These are phyloP conservation scores for Prosopis cineraria DNA, from an alignment of 306 rosid species.

Conservation along the genomic window DNA sequence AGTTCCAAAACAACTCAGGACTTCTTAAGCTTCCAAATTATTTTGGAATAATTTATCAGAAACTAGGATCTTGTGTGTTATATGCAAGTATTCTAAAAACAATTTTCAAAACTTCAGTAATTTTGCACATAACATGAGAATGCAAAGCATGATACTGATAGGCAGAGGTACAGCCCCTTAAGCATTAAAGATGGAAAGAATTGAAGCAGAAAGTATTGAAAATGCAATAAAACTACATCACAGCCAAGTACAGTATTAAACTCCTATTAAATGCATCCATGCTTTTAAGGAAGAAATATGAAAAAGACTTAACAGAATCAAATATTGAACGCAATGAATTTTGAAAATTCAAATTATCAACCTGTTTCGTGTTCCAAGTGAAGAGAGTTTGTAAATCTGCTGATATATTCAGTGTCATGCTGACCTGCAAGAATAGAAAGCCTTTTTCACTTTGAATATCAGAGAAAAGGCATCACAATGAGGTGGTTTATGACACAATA, in stretches of 20 bases:
- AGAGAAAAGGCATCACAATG: constrained; percentile 19
- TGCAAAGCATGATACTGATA: not conserved
- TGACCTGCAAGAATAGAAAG: constrained; percentile 62
- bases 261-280: not conserved
- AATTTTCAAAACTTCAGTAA: not conserved
- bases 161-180: not conserved
- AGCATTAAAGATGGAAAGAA: constrained; percentile 8
- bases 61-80: not conserved
- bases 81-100: not conserved
- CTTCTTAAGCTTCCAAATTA: constrained; percentile 15
- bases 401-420: constrained; percentile 83
- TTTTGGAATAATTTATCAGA: constrained; percentile 8
- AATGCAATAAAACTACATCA: constrained; percentile 3
- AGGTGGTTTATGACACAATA: constrained; percentile 14
- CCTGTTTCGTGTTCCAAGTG: constrained; percentile 99
- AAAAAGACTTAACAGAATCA: not conserved
- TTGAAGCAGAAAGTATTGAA: not conserved
- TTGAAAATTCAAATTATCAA: constrained; percentile 38
- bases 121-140: constrained; percentile 13
- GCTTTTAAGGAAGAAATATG: constrained; percentile 22
- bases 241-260: constrained; percentile 1
- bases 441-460: constrained; percentile 1
- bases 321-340: not conserved
- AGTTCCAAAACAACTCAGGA: constrained; percentile 23
- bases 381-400: constrained; percentile 92